Evolutionary conservation across 768 basidiomycete species (phyloP), one percentile per base, ranked within the genome.

Genomic region (Inosperma sp.): DNA sequence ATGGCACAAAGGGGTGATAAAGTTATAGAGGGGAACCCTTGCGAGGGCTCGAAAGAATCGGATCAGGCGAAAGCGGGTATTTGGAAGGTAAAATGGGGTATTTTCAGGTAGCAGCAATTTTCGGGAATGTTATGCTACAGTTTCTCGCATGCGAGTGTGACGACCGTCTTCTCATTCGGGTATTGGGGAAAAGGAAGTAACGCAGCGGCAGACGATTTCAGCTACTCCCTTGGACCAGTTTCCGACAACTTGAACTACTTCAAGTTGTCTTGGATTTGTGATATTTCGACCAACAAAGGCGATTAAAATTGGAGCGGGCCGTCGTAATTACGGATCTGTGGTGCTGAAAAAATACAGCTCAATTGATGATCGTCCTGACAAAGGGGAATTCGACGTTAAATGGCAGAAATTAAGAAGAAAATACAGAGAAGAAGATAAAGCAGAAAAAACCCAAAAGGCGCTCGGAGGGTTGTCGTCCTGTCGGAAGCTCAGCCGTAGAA

Each of bases 1-100:
- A 80, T 81, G 48, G 43, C 34, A 42, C 35, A 42, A 45, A 35
- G 17, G 22, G 45, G 45, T 46, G 33, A 17, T 29, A 41, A 33
- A 22, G 10, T 52, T 55, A 19, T 46, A 31, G 21, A 40, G 7
- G 30, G 22, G 21, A 14, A 21, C n/a, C n/a, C 5, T 30, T 19
- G 45, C 26, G 29, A 37, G 35, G 54, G 48, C 33, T 31, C 47
- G 30, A 45, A 27, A 19, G 25, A 48, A 16, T 34, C 45, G 17
- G 45, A 31, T 21, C 34, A 23, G 17, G 14, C 17, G 35, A 47
- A 23, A 34, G 31, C 13, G 45, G 33, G 46, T 36, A 48, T 36
- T 26, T 31, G 34, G n/a, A 37, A 35, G 36, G 17, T 41, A 22
- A 23, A 5, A 41, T 41, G 21, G 14, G 13, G 22, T 17, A 29